phyloP scores from a whole-genome alignment of 2,329 filamentous ascomycete species.

The Ceratocystis variospora region DNA sequence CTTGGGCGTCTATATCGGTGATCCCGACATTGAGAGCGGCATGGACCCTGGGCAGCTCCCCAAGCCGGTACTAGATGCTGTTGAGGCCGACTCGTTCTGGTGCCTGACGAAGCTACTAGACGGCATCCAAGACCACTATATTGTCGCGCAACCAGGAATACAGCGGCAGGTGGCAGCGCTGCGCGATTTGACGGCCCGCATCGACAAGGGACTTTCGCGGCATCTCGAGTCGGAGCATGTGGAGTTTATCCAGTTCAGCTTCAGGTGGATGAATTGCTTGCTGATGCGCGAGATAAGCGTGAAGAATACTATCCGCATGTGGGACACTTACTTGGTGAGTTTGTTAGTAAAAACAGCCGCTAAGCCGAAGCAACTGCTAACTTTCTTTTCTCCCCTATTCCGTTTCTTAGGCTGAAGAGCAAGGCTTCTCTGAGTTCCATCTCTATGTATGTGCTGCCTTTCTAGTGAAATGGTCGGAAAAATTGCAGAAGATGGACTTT shows the following conservation, averaged over 20 bases:
- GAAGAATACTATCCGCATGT: conserved; percentile 94
- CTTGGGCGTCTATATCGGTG: conserved; percentile 85
- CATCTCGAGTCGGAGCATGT: conserved; percentile 84
- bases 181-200: conserved; percentile 78
- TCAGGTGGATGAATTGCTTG: conserved; percentile 98
- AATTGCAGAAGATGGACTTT: conserved; percentile 93
- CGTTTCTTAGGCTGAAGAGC: conserved; percentile 68
- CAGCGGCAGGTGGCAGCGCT: conserved; percentile 83
- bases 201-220: conserved; percentile 69
- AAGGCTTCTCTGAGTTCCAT: conserved; percentile 96
- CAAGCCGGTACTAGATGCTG: conserved; percentile 78
- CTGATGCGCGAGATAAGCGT: conserved; percentile 96
- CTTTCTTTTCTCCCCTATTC: neutral
- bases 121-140: conserved; percentile 98
- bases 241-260: conserved; percentile 98
- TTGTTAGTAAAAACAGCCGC: conserved; percentile 19
- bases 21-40: conserved; percentile 76
- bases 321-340: conserved; percentile 94
- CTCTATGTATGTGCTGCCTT: conserved; percentile 97
- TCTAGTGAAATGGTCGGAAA: conserved; percentile 94
- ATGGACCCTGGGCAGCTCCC: conserved; percentile 96
- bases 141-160: conserved; percentile 92
- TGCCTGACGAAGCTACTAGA: conserved; percentile 96
- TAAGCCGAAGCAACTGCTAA: neutral
- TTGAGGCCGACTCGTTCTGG: conserved; percentile 97